A percentile compares a stretch with the other conserved stretches of the same genome.
Conservation (phyloP, 2,329 filamentous ascomycete genomes). For the Diplocarpon rosae region DNA sequence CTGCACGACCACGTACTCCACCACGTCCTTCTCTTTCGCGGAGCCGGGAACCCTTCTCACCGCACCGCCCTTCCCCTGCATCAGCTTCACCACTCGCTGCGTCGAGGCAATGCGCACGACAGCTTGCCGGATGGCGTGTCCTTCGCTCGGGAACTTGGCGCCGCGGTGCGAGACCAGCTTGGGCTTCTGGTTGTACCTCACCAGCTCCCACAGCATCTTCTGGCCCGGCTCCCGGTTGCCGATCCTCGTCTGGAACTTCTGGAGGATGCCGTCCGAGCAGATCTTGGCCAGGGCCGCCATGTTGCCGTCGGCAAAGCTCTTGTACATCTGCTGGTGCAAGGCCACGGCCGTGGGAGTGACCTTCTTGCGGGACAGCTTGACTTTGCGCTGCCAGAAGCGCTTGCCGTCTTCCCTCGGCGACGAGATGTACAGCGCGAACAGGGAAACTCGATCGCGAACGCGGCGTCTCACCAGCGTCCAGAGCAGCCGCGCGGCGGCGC, state of each 20-base stretch:
- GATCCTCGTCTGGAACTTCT: slow-evolving; percentile 42
- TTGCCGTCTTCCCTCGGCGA: slow-evolving; percentile 9
- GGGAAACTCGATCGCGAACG: slow-evolving; percentile 18
- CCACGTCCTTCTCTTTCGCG: slow-evolving; percentile 40
- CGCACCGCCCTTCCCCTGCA: slow-evolving; percentile 25
- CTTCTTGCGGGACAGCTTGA: slow-evolving; percentile 32
- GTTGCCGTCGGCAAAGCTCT: slow-evolving; percentile 49
- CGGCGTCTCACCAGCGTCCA: slow-evolving; percentile 18
- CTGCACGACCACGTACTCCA: slow-evolving; percentile 56
- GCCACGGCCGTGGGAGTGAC: slow-evolving; percentile 43
- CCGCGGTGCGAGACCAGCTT: slow-evolving; percentile 40
- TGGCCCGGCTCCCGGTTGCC: slow-evolving; percentile 37
- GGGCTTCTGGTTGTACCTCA: slow-evolving; percentile 35
- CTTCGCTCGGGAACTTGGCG: slow-evolving; percentile 34
- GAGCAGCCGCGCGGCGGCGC: slow-evolving; percentile 21
- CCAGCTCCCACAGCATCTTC: slow-evolving; percentile 41
- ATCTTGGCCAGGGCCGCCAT: slow-evolving; percentile 37
- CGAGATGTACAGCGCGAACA: slow-evolving; percentile 12
- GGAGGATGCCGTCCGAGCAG: slow-evolving; percentile 42
- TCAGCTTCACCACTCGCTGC: slow-evolving; percentile 39
- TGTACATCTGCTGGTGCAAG: slow-evolving; percentile 50
- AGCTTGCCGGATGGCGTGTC: slow-evolving; percentile 41
- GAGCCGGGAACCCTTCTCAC: slow-evolving; percentile 34
- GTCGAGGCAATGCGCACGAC: slow-evolving; percentile 48
- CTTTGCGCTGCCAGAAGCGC: slow-evolving; percentile 20